These are phyloP conservation scores for Botryosphaeria dothidea DNA, from an alignment of 2,329 filamentous ascomycete species.

Conservation along the genomic window DNA sequence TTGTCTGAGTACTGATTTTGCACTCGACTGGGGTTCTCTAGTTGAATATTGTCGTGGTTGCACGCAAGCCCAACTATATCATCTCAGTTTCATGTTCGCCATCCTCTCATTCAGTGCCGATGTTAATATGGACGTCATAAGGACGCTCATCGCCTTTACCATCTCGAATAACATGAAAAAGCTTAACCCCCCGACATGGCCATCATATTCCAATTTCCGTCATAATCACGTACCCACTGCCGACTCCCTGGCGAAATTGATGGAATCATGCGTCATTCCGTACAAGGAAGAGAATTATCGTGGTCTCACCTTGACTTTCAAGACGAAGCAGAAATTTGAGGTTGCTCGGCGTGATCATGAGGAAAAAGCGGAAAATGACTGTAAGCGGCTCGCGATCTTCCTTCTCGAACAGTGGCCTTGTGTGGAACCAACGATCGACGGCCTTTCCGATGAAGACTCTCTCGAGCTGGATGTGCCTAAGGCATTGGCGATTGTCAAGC, in stretches of 20 bases:
- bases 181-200: constrained; percentile 38
- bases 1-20: constrained; percentile 39
- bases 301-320: constrained; percentile 1
- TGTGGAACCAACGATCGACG: constrained; percentile 22
- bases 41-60: constrained; percentile 38
- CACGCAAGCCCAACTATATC: constrained; percentile 29
- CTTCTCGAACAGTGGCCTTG: constrained; percentile 44
- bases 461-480: constrained; percentile 35
- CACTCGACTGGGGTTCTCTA: constrained; percentile 47
- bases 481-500: constrained; percentile 43
- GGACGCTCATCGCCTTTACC: constrained; percentile 48
- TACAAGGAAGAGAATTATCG: neutral
- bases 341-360: constrained; percentile 18
- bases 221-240: constrained; percentile 34
- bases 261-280: constrained; percentile 27
- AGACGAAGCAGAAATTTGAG: constrained; percentile 21
- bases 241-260: constrained; percentile 33
- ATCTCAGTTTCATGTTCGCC: constrained; percentile 50
- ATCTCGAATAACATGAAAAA: constrained; percentile 42
- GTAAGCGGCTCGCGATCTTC: constrained; percentile 40
- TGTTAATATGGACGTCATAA: constrained; percentile 44
- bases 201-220: constrained; percentile 37
- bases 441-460: neutral
- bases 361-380: constrained; percentile 29
- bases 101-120: constrained; percentile 45